Base-by-base conservation (phyloP, 108 stramenopile species). In the Craspedostauros australis region DNA sequence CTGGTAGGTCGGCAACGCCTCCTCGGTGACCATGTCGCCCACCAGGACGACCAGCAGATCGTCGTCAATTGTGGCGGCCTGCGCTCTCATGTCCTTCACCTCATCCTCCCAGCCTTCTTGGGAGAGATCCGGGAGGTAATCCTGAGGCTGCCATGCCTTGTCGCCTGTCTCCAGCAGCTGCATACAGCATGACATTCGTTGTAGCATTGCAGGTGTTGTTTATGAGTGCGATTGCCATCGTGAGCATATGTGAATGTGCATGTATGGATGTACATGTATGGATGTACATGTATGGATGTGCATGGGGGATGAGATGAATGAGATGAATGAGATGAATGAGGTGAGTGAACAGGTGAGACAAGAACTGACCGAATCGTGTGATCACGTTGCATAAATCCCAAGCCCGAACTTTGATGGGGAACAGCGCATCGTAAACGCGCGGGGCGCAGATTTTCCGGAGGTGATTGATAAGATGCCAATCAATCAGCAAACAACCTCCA, bases 21-120 rank as follows among this genome's bases (percentile, higher is more conserved):
- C 92, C 65, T 93, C 92, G 30, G 92, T 93, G 40, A 93, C 82
- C 92, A 93, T 90, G 72, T 93, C 92, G 11, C 92, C 92, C 29
- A 93, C 77, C 59, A 93, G 66, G 27, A 93, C 92, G 1, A 93
- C 87, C 56, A 86, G 70, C 11, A 87, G 43, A 18, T 93, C 92
- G 62, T 93, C 88, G 36, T 86, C 75, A 21, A 90, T 47, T 18
- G 64, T 73, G 25, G 55, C 68, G 14, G 88, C 86, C 56, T 77
- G 57, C 21, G 74, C 78, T 32, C 92, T 71, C 26, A 90, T 48
- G 30, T 87, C 75, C 62, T 87, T 82, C 26, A 88, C 56, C 37
- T 71, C 42, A 40, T 90, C 86, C 30, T 74, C 54, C 85, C 85
- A 93, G 16, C 57, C 68, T 45, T 80, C 76, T 30, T 72, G 39